A percentile compares a stretch with the other conserved stretches of the same genome.
These are phyloP conservation scores for Trichocomaceae sp. DNA, from an alignment of 2,329 filamentous ascomycete genomes.

Conservation along the genomic window DNA sequence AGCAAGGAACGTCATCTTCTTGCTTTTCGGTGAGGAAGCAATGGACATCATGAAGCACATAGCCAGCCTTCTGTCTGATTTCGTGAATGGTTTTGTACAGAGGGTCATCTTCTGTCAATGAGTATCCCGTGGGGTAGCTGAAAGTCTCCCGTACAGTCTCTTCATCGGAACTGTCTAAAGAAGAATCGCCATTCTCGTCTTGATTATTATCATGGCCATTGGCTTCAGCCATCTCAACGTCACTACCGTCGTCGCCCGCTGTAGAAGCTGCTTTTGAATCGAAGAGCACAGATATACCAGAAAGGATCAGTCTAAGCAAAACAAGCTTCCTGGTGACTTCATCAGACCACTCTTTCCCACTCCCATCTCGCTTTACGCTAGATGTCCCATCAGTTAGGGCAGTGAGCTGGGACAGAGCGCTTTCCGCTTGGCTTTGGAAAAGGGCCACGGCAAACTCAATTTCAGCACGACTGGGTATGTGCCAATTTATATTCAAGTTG, in stretches of 20 bases:
- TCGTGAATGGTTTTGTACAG: slow-evolving; percentile 72
- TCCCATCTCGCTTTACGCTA: slow-evolving; percentile 81
- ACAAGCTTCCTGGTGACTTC: slow-evolving; percentile 87
- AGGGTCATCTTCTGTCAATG: slow-evolving; percentile 57
- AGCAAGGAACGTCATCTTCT: slow-evolving; percentile 92
- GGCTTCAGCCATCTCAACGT: slow-evolving; percentile 43
- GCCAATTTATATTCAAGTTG: slow-evolving; percentile 82
- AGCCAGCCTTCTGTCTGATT: slow-evolving; percentile 72
- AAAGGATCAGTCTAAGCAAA: slow-evolving; percentile 79
- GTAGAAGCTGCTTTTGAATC: slow-evolving; percentile 67
- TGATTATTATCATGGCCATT: slow-evolving; percentile 25
- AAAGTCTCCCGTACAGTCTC: slow-evolving; percentile 71
- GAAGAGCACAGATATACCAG: slow-evolving; percentile 83
- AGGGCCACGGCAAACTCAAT: slow-evolving; percentile 83
- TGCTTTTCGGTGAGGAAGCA: slow-evolving; percentile 74
- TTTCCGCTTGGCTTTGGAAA: slow-evolving; percentile 75
- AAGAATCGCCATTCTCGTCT: slow-evolving; percentile 34
- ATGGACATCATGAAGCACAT: slow-evolving; percentile 76
- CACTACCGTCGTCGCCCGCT: slow-evolving; percentile 37
- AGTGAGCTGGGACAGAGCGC: slow-evolving; percentile 66
- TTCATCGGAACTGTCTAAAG: slow-evolving; percentile 53
- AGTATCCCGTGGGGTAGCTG: slow-evolving; percentile 80
- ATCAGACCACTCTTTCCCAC: slow-evolving; percentile 98
- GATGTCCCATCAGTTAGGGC: slow-evolving; percentile 75
- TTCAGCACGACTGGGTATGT: slow-evolving; percentile 72